A percentile compares a stretch with the other conserved stretches of the same genome.
phyloP scores from a whole-genome alignment of 2,329 filamentous ascomycete species.

The Aulographum hederae region DNA sequence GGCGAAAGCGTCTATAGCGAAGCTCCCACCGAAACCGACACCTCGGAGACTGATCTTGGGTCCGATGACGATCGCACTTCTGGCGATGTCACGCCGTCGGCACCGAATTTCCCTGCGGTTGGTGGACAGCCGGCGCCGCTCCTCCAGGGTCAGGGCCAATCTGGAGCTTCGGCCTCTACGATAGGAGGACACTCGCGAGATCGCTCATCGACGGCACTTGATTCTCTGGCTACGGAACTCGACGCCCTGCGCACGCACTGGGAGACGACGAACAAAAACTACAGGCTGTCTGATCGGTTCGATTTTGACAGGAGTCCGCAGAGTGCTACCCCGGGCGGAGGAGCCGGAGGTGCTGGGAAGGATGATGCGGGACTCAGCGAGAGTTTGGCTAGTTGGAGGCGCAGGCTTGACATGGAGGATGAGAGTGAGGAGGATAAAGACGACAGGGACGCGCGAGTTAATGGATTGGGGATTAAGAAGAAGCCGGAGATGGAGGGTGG shows the following conservation, averaged over 20 bases:
- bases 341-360: slow-evolving; percentile 10
- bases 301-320: slow-evolving; percentile 51
- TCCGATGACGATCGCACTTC: slow-evolving; percentile 17
- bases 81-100: slow-evolving; percentile 30
- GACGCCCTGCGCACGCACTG: slow-evolving; percentile 81
- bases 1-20: slow-evolving; percentile 32
- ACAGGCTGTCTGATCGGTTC: slow-evolving; percentile 75
- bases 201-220: slow-evolving; percentile 42
- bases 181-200: slow-evolving; percentile 3
- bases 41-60: slow-evolving; percentile 1
- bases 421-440: neutral
- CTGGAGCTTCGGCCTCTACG: too few relatives aligned
- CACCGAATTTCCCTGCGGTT: slow-evolving; percentile 8
- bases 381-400: neutral
- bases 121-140: slow-evolving; percentile 23
- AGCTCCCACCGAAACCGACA: slow-evolving; percentile 2
- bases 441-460: too few relatives aligned
- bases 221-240: slow-evolving; percentile 80
- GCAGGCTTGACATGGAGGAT: neutral
- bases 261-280: slow-evolving; percentile 81
- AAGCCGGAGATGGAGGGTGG: too few relatives aligned
- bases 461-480: too few relatives aligned
- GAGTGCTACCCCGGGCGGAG: slow-evolving; percentile 8
- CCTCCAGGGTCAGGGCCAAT: slow-evolving; percentile 5
- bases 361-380: slow-evolving; percentile 1